Base-by-base conservation (phyloP, 2,329 filamentous ascomycete species). In the Phoma sp. region DNA sequence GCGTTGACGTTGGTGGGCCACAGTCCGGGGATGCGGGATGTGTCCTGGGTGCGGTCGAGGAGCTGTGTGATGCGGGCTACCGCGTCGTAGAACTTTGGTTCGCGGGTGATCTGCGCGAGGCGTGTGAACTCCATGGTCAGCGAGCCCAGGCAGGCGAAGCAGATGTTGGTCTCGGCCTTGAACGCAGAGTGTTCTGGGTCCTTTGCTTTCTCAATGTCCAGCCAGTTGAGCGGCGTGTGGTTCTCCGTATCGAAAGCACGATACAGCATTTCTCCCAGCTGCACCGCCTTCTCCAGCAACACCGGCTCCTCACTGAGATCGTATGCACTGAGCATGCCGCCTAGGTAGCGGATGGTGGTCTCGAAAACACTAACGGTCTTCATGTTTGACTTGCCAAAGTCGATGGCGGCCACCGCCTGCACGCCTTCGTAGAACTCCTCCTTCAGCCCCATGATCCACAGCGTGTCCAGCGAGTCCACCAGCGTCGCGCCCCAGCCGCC, bases 361-460 rank as follows among this genome's bases (percentile, higher is more conserved):
- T 82, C 79, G 51, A 81, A 82, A n/a, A 81, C 78, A 60, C 79
- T 81, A 60, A 82, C 67, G 24, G 76, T 73, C 9, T 67, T 65
- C 13, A 72, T 70, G 2, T 74, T 65, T 10, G 70, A 72, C 18
- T 68, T 69, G 23, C 75, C 73, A 39, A 81, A 78, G 56, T 81
- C 77, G 42, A 82, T 80, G 8, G 64, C 60, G 4, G 76, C 69
- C 4, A 78, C 70, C n/a, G 76, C 77, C 33, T 72, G 64, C 1
- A 80, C 78, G 1, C 79, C 79, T 40, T 79, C 73, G 33, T 77
- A 69, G 50, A 80, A 82, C 18, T 82, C 79, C 2, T 76, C 69
- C 49, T 78, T 78, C 57, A 80, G 59, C 7, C 72, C 78, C 77
- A 80, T 79, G 44, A 80, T 80, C 77, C 77, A 80, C 9, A 80